phyloP scores from a whole-genome alignment of 176 grass and related monocot species.

The Cenchrus americanus region DNA sequence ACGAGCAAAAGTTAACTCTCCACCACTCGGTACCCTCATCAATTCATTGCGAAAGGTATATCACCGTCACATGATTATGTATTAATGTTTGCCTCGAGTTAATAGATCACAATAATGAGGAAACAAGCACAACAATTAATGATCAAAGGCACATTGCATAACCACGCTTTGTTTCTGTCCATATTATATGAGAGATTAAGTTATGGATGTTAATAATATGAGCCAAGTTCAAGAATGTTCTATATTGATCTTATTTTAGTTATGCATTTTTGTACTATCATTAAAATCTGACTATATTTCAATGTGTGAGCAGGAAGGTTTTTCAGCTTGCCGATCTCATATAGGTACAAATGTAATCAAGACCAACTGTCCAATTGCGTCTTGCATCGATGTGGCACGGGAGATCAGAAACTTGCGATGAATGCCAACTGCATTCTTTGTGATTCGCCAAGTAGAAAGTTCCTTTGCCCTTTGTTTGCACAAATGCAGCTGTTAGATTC shows the following conservation, averaged over 20 bases:
- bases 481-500: background rate
- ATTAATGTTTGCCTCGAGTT: conserved; percentile 18
- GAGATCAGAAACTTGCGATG: conserved; percentile 46
- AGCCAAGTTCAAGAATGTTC: conserved; percentile 7
- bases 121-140: background rate
- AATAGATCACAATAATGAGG: background rate
- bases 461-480: background rate
- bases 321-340: conserved; percentile 80
- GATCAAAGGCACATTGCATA: background rate
- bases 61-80: conserved; percentile 11
- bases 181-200: background rate
- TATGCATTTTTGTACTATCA: background rate
- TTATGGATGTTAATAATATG: background rate
- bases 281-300: conserved; percentile 21
- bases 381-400: conserved; percentile 54
- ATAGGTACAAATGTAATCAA: conserved; percentile 79
- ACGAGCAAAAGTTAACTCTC: conserved; percentile 82
- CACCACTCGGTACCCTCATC: conserved; percentile 64
- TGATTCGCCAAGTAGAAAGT: conserved; percentile 2
- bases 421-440: background rate
- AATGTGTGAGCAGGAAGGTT: conserved; percentile 71
- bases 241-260: background rate
- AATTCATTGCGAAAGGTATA: conserved; percentile 69
- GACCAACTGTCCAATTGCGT: conserved; percentile 69
- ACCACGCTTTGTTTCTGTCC: background rate